Evolutionary conservation across 345 rosid species (phyloP).

Genomic region (Erodium maritimum): DNA sequence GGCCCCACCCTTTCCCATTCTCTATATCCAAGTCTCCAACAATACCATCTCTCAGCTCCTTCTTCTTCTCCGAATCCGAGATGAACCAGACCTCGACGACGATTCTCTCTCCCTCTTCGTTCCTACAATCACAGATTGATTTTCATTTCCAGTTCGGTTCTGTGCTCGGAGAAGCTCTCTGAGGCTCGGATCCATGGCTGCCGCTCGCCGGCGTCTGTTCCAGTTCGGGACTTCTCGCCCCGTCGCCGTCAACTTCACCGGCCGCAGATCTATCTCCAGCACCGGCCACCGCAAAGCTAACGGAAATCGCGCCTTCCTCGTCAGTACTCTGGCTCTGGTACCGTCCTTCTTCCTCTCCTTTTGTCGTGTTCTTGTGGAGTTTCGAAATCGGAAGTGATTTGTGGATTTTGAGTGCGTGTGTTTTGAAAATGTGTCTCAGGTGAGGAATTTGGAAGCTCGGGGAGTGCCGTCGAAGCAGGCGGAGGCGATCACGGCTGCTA

Average conservation of each 20-base stretch:
- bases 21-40: too few relatives aligned
- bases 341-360: background rate
- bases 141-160: background rate
- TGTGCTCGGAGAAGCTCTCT: background rate
- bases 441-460: constrained; percentile 75
- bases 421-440: constrained; percentile 26
- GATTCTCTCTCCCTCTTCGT: background rate
- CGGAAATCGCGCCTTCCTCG: constrained; percentile 77
- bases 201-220: background rate
- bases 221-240: too few relatives aligned
- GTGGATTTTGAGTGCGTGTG: constrained; percentile 1
- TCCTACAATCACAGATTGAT: background rate
- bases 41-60: too few relatives aligned
- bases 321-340: constrained; percentile 91
- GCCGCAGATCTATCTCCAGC: background rate
- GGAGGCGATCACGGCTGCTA: constrained; percentile 78
- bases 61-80: too few relatives aligned
- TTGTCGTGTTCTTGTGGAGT: background rate
- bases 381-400: background rate
- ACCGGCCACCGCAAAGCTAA: constrained; percentile 21
- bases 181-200: background rate
- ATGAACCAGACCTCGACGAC: too few relatives aligned
- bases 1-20: too few relatives aligned
- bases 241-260: too few relatives aligned
- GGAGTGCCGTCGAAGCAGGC: constrained; percentile 91